phyloP scores from a whole-genome alignment of 2,329 filamentous ascomycete species.

The Penicillium sp. region DNA sequence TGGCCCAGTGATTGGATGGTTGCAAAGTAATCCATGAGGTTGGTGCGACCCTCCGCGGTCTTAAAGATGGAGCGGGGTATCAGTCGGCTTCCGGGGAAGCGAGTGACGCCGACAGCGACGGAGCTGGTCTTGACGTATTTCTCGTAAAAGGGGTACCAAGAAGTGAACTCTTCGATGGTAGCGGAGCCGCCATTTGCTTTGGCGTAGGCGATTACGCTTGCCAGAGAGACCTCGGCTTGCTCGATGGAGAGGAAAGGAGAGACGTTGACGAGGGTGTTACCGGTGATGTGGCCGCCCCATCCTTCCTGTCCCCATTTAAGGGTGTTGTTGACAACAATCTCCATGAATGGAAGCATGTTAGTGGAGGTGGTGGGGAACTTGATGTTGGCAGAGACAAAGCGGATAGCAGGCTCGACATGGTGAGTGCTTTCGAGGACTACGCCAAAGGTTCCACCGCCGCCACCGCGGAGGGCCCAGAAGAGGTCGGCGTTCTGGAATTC shows the following conservation, averaged over 20 bases:
- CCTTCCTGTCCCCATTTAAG: conserved; percentile 23
- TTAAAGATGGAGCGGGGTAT: conserved; percentile 20
- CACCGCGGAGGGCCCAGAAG: conserved; percentile 24
- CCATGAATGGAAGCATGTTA: conserved; percentile 22
- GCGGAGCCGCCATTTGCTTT: conserved; percentile 15
- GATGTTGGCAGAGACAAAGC: conserved; percentile 12
- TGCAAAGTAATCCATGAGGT: neutral
- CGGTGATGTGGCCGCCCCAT: conserved; percentile 26
- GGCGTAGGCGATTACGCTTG: conserved; percentile 10
- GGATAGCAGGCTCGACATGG: neutral
- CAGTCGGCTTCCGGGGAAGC: conserved; percentile 22
- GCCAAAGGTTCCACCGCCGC: conserved; percentile 22
- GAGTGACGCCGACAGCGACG: conserved; percentile 19
- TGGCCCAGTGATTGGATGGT: conserved; percentile 2
- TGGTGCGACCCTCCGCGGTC: conserved; percentile 8
- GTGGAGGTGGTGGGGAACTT: conserved; percentile 18
- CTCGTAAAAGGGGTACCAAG: conserved; percentile 21
- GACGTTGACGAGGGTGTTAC: conserved; percentile 19
- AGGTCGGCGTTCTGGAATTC: conserved; percentile 22
- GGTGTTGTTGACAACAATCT: conserved; percentile 24
- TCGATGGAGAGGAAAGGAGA: conserved; percentile 15
- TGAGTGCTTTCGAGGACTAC: conserved; percentile 15
- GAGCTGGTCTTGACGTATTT: conserved; percentile 19
- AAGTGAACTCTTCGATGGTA: conserved; percentile 17
- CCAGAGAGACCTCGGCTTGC: conserved; percentile 15